Conservation (phyloP, 768 basidiomycete genomes). For the Boletus rufocinnamomeus region DNA sequence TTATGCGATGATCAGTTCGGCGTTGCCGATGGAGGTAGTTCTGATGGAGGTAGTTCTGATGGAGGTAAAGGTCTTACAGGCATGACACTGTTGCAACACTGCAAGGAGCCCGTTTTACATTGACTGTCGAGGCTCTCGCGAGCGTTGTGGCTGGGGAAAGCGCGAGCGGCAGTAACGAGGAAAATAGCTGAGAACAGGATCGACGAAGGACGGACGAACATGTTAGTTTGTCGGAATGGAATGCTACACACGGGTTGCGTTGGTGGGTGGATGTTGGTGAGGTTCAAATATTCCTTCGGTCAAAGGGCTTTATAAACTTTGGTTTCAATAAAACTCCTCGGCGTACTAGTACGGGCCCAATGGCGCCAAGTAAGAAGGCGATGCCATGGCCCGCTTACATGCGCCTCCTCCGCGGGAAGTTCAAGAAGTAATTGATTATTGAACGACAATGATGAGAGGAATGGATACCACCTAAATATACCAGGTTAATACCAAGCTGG, state of each 20-base stretch:
- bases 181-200: background rate
- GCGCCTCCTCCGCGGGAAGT: background rate
- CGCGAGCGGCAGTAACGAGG: background rate
- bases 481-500: background rate
- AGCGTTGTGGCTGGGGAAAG: background rate
- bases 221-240: background rate
- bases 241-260: background rate
- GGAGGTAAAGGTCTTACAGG: background rate
- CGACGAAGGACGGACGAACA: background rate
- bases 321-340: background rate
- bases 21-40: background rate
- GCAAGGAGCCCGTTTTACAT: background rate
- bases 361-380: background rate
- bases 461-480: background rate
- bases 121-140: background rate
- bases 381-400: background rate
- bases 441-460: background rate
- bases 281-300: background rate
- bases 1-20: background rate
- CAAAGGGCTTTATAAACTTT: background rate
- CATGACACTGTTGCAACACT: background rate
- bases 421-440: background rate
- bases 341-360: background rate
- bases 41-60: background rate
- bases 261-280: background rate